A percentile compares a stretch with the other conserved stretches of the same genome.
phyloP scores from a whole-genome alignment of 345 rosid genomes.

The Carallia brachiata region DNA sequence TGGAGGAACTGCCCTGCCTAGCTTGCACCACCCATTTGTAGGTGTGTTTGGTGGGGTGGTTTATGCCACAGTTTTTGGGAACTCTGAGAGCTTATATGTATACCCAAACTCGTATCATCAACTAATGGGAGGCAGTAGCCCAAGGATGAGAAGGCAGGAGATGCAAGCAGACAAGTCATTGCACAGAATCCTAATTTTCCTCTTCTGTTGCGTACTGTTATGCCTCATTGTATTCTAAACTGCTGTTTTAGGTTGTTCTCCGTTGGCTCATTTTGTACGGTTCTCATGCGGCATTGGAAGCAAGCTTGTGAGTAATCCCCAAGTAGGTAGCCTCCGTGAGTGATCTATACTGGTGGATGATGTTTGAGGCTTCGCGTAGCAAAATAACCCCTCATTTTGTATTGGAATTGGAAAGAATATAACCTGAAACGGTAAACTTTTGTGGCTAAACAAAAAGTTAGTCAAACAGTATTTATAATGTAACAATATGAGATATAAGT shows the following conservation, averaged over 20 bases:
- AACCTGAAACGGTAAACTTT: too few species aligned
- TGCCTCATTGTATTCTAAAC: constrained; percentile 82
- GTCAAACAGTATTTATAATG: too few species aligned
- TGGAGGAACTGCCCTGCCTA: constrained; percentile 20
- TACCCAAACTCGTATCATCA: constrained; percentile 51
- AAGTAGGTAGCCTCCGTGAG: not conserved
- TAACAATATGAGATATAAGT: too few species aligned
- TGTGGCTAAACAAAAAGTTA: too few species aligned
- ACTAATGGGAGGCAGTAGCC: constrained; percentile 29
- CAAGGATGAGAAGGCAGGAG: constrained; percentile 65
- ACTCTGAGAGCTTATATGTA: constrained; percentile 43
- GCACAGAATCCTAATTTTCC: constrained; percentile 73
- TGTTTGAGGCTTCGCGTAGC: too few species aligned
- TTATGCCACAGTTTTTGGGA: constrained; percentile 71
- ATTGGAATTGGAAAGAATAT: too few species aligned
- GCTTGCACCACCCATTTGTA: constrained; percentile 43
- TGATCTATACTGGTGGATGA: not conserved
- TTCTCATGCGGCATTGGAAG: constrained; percentile 3
- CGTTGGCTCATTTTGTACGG: not conserved
- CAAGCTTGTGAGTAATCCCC: not conserved
- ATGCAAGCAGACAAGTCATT: constrained; percentile 69
- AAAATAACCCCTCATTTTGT: too few species aligned
- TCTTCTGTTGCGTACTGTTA: constrained; percentile 73
- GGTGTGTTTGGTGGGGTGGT: constrained; percentile 81
- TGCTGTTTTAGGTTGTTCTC: not conserved